phyloP scores from a whole-genome alignment of 2,329 filamentous ascomycete genomes.

The Pseudodiploospora longispora region DNA sequence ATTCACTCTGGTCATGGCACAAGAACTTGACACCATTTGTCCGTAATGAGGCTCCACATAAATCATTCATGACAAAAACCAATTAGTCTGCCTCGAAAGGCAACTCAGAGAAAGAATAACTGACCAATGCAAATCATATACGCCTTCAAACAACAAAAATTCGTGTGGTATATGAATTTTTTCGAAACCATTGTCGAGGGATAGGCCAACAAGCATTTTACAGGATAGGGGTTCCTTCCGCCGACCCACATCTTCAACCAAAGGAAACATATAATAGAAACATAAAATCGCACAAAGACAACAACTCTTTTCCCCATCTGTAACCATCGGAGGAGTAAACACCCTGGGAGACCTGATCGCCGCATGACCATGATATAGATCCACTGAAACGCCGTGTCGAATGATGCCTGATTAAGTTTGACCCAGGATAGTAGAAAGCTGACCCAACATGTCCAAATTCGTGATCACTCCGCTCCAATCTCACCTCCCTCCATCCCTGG shows the following conservation, averaged over 20 bases:
- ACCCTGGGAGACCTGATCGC: slow-evolving; percentile 19
- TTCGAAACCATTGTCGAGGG: not conserved
- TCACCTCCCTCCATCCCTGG: slow-evolving; percentile 46
- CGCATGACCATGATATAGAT: slow-evolving; percentile 33
- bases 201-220: slow-evolving; percentile 6
- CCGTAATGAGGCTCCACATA: too few species aligned
- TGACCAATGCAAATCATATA: too few species aligned
- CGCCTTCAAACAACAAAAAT: not conserved
- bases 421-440: slow-evolving; percentile 21
- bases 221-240: slow-evolving; percentile 2
- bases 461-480: slow-evolving; percentile 43
- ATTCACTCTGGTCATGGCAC: too few species aligned
- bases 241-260: slow-evolving; percentile 1
- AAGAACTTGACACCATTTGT: too few species aligned
- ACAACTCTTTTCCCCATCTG: slow-evolving; percentile 21
- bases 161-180: not conserved
- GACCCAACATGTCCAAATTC: slow-evolving; percentile 13
- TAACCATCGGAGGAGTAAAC: slow-evolving; percentile 17
- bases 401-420: slow-evolving; percentile 32
- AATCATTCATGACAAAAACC: too few species aligned
- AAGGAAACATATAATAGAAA: slow-evolving; percentile 10
- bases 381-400: slow-evolving; percentile 31
- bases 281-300: slow-evolving; percentile 9
- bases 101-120: too few species aligned
- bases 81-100: too few species aligned